Evolutionary conservation across 192 early-diverging fungal species (phyloP).

Genomic region (Thamnidium elegans): DNA sequence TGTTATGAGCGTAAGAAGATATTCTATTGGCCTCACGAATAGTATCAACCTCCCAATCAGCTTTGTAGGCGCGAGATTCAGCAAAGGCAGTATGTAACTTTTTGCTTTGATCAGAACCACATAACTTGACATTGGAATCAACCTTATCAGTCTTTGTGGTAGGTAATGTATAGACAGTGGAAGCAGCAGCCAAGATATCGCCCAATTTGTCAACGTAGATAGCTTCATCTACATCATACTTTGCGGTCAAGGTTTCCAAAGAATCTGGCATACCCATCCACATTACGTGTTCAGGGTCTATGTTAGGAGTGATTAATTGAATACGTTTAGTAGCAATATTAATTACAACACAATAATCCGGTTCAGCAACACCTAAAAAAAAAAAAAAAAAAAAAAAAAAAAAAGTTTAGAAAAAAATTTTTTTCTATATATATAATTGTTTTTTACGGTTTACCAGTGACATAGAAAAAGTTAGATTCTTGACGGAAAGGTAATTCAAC

Average conservation of each 20-base stretch:
- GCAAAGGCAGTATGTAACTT: constrained; percentile 60
- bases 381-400: background rate
- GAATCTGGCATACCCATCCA: constrained; percentile 77
- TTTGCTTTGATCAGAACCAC: constrained; percentile 22
- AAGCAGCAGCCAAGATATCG: constrained; percentile 44
- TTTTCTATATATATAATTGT: no score
- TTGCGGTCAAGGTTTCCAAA: constrained; percentile 45
- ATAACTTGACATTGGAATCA: constrained; percentile 29
- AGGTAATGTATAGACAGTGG: constrained; percentile 42
- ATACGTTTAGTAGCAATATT: constrained; percentile 60
- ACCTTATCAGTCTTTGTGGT: constrained; percentile 15
- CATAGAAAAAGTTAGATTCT: constrained; percentile 85
- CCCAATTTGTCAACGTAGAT: constrained; percentile 56
- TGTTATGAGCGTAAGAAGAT: constrained; percentile 73
- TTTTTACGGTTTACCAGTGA: constrained; percentile 50
- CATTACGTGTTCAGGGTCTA: constrained; percentile 64
- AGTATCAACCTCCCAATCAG: constrained; percentile 68
- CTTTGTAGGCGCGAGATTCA: constrained; percentile 81
- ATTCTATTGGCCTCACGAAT: constrained; percentile 78
- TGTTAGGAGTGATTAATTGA: constrained; percentile 67
- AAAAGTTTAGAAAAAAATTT: no score
- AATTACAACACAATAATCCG: constrained; percentile 68
- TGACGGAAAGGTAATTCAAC: constrained; percentile 82
- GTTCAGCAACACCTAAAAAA: constrained; percentile 59
- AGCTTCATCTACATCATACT: constrained; percentile 72